Conservation (phyloP, 768 basidiomycete species). For the Clitopilus hobsonii region DNA sequence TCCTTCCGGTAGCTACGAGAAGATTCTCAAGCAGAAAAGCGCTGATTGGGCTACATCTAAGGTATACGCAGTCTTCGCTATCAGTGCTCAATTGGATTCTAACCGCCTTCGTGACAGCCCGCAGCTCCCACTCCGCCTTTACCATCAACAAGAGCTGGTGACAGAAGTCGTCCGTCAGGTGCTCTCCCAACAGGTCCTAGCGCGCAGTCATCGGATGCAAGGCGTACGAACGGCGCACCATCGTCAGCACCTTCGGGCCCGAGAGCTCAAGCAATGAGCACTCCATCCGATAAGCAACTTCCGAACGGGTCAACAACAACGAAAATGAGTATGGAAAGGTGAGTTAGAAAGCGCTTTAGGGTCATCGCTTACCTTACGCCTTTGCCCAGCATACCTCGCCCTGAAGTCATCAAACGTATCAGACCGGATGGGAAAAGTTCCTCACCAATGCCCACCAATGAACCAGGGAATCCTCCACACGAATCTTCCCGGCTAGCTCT, state of each 20-base stretch:
- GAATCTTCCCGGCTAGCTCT: constrained; percentile 12
- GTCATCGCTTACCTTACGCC: not conserved
- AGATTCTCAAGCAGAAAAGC: constrained; percentile 73
- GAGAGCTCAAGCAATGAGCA: constrained; percentile 44
- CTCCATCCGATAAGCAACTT: constrained; percentile 17
- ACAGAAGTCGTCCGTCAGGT: constrained; percentile 28
- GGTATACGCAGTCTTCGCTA: constrained; percentile 17
- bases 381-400: constrained; percentile 59
- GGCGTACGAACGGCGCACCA: constrained; percentile 29
- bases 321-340: constrained; percentile 69
- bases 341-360: constrained; percentile 2
- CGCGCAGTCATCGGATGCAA: constrained; percentile 20
- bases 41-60: constrained; percentile 42
- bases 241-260: constrained; percentile 51
- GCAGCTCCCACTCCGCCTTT: constrained; percentile 25
- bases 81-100: not conserved
- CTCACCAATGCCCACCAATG: constrained; percentile 24
- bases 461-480: constrained; percentile 5
- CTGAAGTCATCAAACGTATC: constrained; percentile 72
- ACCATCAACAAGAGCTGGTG: constrained; percentile 16
- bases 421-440: constrained; percentile 36
- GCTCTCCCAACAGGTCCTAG: constrained; percentile 36
- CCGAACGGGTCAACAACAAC: constrained; percentile 33
- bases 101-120: constrained; percentile 1
- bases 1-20: constrained; percentile 50